Evolutionary conservation across 176 grass and related monocot species (phyloP).

Genomic region (Carex scoparia): DNA sequence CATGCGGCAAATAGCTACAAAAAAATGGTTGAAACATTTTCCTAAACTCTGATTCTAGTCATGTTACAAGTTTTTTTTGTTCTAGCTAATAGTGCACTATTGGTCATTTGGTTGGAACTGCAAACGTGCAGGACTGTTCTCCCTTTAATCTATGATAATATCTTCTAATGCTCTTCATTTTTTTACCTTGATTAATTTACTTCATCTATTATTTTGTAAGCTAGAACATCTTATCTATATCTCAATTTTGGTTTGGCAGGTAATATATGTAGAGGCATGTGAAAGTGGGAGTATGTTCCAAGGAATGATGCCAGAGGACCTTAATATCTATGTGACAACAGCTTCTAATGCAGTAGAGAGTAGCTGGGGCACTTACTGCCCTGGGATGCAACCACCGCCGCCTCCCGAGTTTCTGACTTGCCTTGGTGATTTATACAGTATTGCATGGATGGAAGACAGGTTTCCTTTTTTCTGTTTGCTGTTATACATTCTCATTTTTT

Average conservation of each 20-base stretch:
- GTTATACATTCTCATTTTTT: neutral
- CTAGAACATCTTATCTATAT: neutral
- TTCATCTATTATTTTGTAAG: neutral
- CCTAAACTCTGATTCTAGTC: neutral
- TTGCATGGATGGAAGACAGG: conserved; percentile 99
- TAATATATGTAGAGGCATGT: conserved; percentile 92
- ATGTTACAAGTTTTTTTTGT: neutral
- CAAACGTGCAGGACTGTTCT: neutral
- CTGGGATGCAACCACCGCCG: conserved; percentile 50
- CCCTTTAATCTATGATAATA: neutral
- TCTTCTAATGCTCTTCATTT: neutral
- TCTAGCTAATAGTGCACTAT: neutral
- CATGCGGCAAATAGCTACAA: conserved; percentile 72
- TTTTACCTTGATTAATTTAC: neutral
- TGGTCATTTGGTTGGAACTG: neutral
- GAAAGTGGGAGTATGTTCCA: conserved; percentile 98
- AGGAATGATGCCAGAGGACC: conserved; percentile 67
- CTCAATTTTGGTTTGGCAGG: conserved; percentile 29
- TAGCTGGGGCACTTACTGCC: conserved; percentile 90
- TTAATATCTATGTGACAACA: conserved; percentile 83
- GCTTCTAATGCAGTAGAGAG: conserved; percentile 68
- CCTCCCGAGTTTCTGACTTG: conserved; percentile 69
- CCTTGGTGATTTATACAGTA: conserved; percentile 83
- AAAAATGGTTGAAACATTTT: conserved; percentile 59
- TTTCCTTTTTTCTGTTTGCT: conserved; percentile 12